These are phyloP conservation scores for Paecilomyces variotii DNA, from an alignment of 2,329 filamentous ascomycete species.

Conservation along the genomic window DNA sequence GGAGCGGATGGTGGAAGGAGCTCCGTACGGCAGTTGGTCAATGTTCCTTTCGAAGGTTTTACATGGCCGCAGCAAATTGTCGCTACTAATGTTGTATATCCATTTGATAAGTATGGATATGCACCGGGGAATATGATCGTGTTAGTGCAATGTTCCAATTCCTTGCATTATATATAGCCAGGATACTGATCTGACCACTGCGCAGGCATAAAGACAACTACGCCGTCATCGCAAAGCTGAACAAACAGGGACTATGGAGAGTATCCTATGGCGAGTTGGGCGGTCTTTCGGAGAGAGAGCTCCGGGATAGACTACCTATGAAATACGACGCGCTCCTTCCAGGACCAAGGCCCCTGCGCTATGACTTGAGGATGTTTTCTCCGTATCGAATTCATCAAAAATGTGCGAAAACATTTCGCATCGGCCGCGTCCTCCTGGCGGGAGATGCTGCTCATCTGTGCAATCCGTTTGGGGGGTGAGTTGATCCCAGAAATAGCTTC, in stretches of 20 bases:
- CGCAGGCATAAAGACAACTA: conserved; percentile 16
- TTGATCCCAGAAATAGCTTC: not conserved
- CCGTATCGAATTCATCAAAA: conserved; percentile 12
- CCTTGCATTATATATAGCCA: not conserved
- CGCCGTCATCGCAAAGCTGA: conserved; percentile 28
- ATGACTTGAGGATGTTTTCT: conserved; percentile 11
- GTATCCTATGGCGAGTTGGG: conserved; percentile 32
- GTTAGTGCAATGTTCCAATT: not conserved
- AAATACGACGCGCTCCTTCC: conserved; percentile 26
- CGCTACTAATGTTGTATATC: conserved; percentile 14
- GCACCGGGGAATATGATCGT: conserved; percentile 35
- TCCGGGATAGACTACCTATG: conserved; percentile 16
- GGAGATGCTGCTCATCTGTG: conserved; percentile 8
- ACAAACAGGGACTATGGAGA: conserved; percentile 30
- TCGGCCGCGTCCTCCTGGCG: conserved; percentile 9
- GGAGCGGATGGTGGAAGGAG: not conserved
- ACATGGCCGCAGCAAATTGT: conserved; percentile 21
- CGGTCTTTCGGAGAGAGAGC: conserved; percentile 19
- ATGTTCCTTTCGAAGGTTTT: conserved; percentile 21
- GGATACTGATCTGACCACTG: not conserved
- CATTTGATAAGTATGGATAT: conserved; percentile 26
- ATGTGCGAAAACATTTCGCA: conserved; percentile 9
- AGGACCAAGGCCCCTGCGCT: conserved; percentile 12
- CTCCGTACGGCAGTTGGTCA: not conserved
- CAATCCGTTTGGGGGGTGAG: conserved; percentile 9